Evolutionary conservation across 75 land plant genomes (phyloP).

Genomic region (Cryptomeria japonica): DNA sequence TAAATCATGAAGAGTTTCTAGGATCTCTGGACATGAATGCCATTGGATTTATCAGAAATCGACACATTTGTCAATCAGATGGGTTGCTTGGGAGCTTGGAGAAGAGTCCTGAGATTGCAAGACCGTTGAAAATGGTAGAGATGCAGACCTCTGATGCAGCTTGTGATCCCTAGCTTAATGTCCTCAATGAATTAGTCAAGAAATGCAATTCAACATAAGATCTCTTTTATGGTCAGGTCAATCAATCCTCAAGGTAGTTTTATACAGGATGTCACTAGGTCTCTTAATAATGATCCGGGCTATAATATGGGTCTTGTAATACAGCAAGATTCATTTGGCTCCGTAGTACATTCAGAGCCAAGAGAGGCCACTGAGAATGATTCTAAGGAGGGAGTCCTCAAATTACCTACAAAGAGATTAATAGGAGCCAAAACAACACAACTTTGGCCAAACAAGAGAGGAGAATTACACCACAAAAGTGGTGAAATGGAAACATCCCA

Average conservation of each 20-base stretch:
- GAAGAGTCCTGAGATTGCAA: background rate
- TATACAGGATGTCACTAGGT: background rate
- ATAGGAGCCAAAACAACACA: slow-evolving; percentile 5
- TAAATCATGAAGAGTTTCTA: too few relatives aligned
- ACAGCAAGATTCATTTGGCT: background rate
- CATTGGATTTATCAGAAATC: background rate
- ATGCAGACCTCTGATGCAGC: background rate
- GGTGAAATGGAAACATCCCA: slow-evolving; percentile 25
- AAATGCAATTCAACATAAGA: background rate
- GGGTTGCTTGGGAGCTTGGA: slow-evolving; percentile 1
- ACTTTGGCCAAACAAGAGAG: slow-evolving; percentile 7
- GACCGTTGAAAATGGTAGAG: background rate
- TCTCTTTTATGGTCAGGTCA: background rate
- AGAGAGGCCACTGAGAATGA: background rate
- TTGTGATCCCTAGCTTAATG: slow-evolving; percentile 3
- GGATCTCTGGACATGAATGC: too few relatives aligned
- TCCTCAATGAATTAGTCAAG: slow-evolving; percentile 4
- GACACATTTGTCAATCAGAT: slow-evolving; percentile 8
- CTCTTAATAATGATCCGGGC: background rate
- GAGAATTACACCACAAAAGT: background rate
- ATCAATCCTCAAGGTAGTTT: background rate
- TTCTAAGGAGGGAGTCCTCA: background rate
- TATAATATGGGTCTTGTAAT: background rate
- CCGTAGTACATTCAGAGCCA: background rate
- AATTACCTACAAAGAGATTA: background rate